These are phyloP conservation scores for Lodderomyces oxycetoniae DNA, from an alignment of 1,139 yeast genomes.

Conservation along the genomic window DNA sequence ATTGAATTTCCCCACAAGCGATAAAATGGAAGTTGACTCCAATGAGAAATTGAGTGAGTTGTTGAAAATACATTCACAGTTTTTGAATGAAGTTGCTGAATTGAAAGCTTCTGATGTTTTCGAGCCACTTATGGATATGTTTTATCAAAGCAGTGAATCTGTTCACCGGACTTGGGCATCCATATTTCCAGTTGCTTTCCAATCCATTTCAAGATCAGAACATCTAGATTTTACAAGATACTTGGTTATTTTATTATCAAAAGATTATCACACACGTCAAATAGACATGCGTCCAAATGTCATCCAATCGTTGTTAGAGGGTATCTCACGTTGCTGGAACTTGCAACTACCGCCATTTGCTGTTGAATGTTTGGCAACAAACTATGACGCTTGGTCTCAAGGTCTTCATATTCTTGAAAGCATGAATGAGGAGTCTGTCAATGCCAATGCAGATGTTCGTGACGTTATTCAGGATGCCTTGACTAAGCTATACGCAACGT, in stretches of 20 bases:
- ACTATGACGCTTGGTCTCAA: slow-evolving; percentile 89
- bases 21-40: slow-evolving; percentile 27
- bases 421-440: slow-evolving; percentile 60
- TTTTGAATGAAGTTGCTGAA: slow-evolving; percentile 41
- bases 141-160: slow-evolving; percentile 75
- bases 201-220: slow-evolving; percentile 71
- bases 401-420: slow-evolving; percentile 79
- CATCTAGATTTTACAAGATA: slow-evolving; percentile 78
- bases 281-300: slow-evolving; percentile 85
- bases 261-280: slow-evolving; percentile 89
- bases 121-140: slow-evolving; percentile 72
- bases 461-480: slow-evolving; percentile 90
- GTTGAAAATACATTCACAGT: slow-evolving; percentile 46
- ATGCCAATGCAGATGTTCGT: slow-evolving; percentile 67
- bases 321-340: slow-evolving; percentile 66
- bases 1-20: slow-evolving; percentile 30
- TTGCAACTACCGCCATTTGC: slow-evolving; percentile 92
- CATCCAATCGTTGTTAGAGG: slow-evolving; percentile 77
- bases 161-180: slow-evolving; percentile 83
- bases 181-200: slow-evolving; percentile 76
- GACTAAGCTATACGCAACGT: slow-evolving; percentile 78
- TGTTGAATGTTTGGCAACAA: slow-evolving; percentile 80
- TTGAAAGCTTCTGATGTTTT: slow-evolving; percentile 58
- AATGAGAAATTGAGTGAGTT: slow-evolving; percentile 28
- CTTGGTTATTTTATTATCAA: slow-evolving; percentile 72